A percentile compares a stretch with the other conserved stretches of the same genome.
phyloP scores from a whole-genome alignment of 306 rosid species.

The Dalbergia cultrata region DNA sequence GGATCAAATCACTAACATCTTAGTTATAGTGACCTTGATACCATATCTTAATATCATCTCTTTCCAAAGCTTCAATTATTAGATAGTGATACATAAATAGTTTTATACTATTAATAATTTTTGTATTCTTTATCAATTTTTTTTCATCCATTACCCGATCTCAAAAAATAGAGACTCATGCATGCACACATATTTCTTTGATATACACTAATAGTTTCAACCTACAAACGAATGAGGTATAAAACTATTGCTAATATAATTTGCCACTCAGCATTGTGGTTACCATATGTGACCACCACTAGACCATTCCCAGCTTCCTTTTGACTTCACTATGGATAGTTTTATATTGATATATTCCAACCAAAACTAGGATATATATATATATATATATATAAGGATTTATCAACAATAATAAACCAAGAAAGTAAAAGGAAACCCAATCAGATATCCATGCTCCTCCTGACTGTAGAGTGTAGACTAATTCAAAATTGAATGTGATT shows the following conservation, averaged over 20 bases:
- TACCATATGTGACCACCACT: conserved; percentile 4
- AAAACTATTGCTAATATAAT: no score
- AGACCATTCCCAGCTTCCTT: not conserved
- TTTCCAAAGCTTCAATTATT: no score
- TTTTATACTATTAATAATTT: no score
- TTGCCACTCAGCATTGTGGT: not conserved
- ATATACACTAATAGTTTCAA: no score
- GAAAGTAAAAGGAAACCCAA: not conserved
- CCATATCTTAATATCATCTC: no score
- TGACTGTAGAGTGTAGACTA: conserved; percentile 27
- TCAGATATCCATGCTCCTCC: not conserved
- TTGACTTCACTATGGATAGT: not conserved
- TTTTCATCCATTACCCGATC: not conserved
- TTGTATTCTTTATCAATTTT: no score
- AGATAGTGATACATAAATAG: no score
- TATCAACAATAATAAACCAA: not conserved
- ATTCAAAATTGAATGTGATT: not conserved
- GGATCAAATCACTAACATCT: no score
- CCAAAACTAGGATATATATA: not conserved
- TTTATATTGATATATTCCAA: not conserved
- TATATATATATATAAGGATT: not conserved
- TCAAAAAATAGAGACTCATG: not conserved
- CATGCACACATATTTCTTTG: no score
- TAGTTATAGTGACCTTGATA: no score
- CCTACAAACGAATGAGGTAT: no score